Conservation (phyloP, 2,329 filamentous ascomycete species). For the Ceratocystis ficicola region DNA sequence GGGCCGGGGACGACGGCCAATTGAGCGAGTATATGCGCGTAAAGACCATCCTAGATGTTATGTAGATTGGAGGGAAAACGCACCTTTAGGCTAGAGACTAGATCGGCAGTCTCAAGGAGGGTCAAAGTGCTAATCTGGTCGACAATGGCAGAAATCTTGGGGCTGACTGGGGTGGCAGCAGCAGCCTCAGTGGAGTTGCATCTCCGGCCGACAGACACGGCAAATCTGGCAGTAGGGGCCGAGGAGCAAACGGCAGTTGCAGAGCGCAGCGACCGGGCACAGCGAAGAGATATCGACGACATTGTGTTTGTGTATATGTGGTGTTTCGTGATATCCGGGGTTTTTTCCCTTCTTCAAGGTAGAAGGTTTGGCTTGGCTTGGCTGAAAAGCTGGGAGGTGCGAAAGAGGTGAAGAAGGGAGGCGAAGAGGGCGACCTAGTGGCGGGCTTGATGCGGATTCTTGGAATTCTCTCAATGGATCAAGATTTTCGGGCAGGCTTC, state of each 20-base stretch:
- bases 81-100: slow-evolving; percentile 93
- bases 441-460: not conserved
- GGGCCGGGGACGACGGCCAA: not conserved
- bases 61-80: slow-evolving; percentile 17
- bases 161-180: slow-evolving; percentile 46
- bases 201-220: slow-evolving; percentile 48
- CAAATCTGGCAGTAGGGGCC: slow-evolving; percentile 38
- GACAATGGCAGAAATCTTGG: slow-evolving; percentile 89
- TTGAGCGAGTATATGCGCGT: not conserved
- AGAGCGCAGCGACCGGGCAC: slow-evolving; percentile 31
- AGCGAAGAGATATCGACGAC: slow-evolving; percentile 21
- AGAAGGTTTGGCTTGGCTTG: not conserved
- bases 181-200: slow-evolving; percentile 76
- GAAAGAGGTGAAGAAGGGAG: not conserved
- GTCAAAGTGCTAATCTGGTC: slow-evolving; percentile 99
- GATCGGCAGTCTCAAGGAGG: slow-evolving; percentile 88
- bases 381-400: not conserved
- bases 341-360: not conserved
- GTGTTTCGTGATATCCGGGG: not conserved
- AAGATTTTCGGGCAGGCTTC: not conserved
- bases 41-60: not conserved
- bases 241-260: slow-evolving; percentile 35
- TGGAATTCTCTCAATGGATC: slow-evolving; percentile 7
- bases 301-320: slow-evolving; percentile 9
- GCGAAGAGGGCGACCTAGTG: slow-evolving; percentile 5